Evolutionary conservation across 371 early-diverging fungal genomes (phyloP).

Genomic region (Mycotypha africana): DNA sequence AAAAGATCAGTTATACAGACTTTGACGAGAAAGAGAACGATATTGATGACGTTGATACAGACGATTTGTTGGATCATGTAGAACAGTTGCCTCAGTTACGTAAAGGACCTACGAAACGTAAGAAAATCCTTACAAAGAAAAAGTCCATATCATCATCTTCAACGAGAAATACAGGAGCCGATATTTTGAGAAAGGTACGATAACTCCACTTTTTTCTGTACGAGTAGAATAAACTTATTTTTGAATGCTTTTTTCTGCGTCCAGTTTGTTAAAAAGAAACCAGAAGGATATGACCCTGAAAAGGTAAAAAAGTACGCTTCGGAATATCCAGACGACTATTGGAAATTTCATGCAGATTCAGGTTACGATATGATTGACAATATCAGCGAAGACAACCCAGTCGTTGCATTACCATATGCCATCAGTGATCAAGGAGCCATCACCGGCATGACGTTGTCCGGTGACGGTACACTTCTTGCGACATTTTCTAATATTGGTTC

Average conservation of each 20-base stretch:
- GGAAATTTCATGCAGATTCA: constrained; percentile 47
- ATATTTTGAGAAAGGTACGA: neutral
- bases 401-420: constrained; percentile 47
- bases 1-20: neutral
- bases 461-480: constrained; percentile 76
- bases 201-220: neutral
- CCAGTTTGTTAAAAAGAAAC: neutral
- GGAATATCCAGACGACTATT: constrained; percentile 59
- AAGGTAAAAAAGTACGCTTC: constrained; percentile 38
- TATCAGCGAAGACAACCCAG: constrained; percentile 59
- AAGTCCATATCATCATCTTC: neutral
- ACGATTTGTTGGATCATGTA: constrained; percentile 20
- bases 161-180: neutral
- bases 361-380: constrained; percentile 43
- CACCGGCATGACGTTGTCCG: constrained; percentile 73
- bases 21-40: neutral
- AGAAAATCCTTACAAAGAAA: neutral
- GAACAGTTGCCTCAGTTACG: constrained; percentile 7
- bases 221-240: no score
- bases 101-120: neutral
- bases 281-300: constrained; percentile 31
- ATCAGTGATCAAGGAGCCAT: constrained; percentile 57
- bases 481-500: constrained; percentile 79
- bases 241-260: neutral
- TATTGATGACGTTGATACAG: constrained; percentile 18